phyloP scores from a whole-genome alignment of 2,329 filamentous ascomycete genomes.

The Gnomoniopsis sp. region DNA sequence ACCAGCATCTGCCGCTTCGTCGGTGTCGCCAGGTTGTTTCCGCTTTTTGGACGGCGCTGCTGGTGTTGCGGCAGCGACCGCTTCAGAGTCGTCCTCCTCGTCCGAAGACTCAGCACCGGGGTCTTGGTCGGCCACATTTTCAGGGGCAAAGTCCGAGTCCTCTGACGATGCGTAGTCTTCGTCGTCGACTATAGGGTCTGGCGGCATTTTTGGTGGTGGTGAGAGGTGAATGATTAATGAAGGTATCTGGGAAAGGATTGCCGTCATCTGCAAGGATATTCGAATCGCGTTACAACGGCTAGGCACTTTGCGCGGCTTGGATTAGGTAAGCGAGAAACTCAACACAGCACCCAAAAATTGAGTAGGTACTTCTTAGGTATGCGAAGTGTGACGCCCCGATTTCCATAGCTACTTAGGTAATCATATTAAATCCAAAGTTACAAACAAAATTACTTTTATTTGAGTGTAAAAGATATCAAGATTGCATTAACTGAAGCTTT shows the following conservation, averaged over 20 bases:
- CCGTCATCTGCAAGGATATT: neutral
- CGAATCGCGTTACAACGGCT: neutral
- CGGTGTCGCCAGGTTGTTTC: slow-evolving; percentile 18
- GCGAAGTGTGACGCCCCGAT: too few species aligned
- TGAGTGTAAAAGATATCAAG: too few species aligned
- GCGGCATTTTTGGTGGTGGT: slow-evolving; percentile 34
- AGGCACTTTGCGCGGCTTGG: too few species aligned
- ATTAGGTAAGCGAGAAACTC: too few species aligned
- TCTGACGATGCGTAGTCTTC: slow-evolving; percentile 66
- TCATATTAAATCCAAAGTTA: too few species aligned
- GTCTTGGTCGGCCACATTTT: slow-evolving; percentile 40
- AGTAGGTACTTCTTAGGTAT: too few species aligned
- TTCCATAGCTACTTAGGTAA: too few species aligned
- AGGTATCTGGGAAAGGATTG: neutral
- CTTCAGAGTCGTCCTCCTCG: slow-evolving; percentile 38
- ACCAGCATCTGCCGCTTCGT: slow-evolving; percentile 42
- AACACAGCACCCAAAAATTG: too few species aligned
- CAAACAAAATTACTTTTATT: too few species aligned
- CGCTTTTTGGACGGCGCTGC: slow-evolving; percentile 32
- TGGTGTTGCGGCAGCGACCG: slow-evolving; percentile 21
- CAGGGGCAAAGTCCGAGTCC: slow-evolving; percentile 71
- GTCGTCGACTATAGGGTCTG: slow-evolving; percentile 39
- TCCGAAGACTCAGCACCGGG: slow-evolving; percentile 34
- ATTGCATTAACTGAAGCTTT: too few species aligned
- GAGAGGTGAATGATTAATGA: neutral